These are phyloP conservation scores for Thraustochytrium sp. DNA, from an alignment of 352 stramenopile genomes.

Conservation along the genomic window DNA sequence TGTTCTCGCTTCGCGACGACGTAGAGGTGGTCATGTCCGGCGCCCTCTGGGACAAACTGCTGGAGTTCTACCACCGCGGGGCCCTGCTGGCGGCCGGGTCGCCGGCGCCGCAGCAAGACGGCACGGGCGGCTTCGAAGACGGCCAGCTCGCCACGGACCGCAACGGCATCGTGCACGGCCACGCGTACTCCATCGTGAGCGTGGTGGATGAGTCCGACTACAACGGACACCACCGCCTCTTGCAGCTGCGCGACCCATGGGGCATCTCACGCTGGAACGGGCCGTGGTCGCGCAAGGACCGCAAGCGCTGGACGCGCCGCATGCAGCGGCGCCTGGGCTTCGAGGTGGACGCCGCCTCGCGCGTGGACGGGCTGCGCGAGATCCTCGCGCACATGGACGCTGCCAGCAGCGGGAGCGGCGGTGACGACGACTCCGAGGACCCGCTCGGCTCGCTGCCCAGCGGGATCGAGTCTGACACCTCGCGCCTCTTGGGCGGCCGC, in stretches of 20 bases:
- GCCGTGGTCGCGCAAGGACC: slow-evolving; percentile 51
- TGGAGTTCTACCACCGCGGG: slow-evolving; percentile 11
- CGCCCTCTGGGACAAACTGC: slow-evolving; percentile 36
- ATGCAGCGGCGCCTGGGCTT: not conserved
- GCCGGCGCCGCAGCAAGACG: not conserved
- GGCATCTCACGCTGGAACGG: slow-evolving; percentile 60
- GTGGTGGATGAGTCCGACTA: slow-evolving; percentile 55
- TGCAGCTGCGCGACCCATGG: slow-evolving; percentile 57
- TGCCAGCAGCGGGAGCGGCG: no score
- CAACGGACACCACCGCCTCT: slow-evolving; percentile 41
- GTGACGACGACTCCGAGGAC: slow-evolving; percentile 44
- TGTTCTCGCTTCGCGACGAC: slow-evolving; percentile 31
- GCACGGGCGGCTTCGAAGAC: not conserved
- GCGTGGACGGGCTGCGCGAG: slow-evolving; percentile 56
- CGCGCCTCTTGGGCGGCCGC: slow-evolving; percentile 46
- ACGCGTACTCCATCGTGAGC: slow-evolving; percentile 61
- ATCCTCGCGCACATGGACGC: slow-evolving; percentile 1
- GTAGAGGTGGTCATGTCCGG: slow-evolving; percentile 35
- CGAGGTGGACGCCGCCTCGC: not conserved
- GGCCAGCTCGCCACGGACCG: slow-evolving; percentile 31
- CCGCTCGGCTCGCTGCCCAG: not conserved
- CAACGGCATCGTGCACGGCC: slow-evolving; percentile 56
- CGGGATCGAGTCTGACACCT: slow-evolving; percentile 48
- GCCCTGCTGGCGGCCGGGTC: slow-evolving; percentile 31
- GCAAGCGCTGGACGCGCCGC: not conserved